Base-by-base conservation (phyloP, 148 eudicot genomes). In the Linanthus parryae region DNA sequence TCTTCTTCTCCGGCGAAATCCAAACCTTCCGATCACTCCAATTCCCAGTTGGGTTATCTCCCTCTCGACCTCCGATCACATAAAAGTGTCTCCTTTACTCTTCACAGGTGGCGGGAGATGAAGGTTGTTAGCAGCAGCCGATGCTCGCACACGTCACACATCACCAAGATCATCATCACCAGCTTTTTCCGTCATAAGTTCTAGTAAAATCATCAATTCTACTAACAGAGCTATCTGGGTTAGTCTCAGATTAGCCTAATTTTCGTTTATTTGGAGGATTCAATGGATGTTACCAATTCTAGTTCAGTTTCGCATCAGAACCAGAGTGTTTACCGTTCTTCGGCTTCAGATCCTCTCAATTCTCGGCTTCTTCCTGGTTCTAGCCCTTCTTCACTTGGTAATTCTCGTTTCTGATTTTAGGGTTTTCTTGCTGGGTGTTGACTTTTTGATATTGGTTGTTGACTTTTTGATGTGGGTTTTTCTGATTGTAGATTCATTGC, bases 131-230 rank as follows among this genome's bases (percentile, higher is more conserved):
- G 65, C 45, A 62, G 68, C 62, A 66, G 69, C 46, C 64, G 89
- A 28, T 74, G 80, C 61, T 88, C 96, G 31, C 82, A 84, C 67
- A 79, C 94, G 28, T 81, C 94, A 29, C 90, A 88, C 56, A 88
- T 84, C 58, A 88, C 96, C 3, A 80, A 79, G 51, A 72, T 88
- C 67, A 88, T 88, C 67, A 77, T 84, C 73, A 88, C 96, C 58
- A 88, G 96, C 76, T 84, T 88, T 29, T 88, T 88, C 54, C 89
- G 96, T 49, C 96, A 88, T 56, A 85, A 88, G 72, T 40, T 77
- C 4, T 77, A 30, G 42, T 33, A 33, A 22, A 24, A 11, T 7
- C 11, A 35, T 33, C 2, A 2, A 14, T 19, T 0, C 7, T 1
- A 11, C 11, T 5, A 18, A 18, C 4, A 16, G 21, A 7, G 13